A percentile compares a stretch with the other conserved stretches of the same genome.
Conservation (phyloP, 331 rosid species). For the Phaseolus coccineus region DNA sequence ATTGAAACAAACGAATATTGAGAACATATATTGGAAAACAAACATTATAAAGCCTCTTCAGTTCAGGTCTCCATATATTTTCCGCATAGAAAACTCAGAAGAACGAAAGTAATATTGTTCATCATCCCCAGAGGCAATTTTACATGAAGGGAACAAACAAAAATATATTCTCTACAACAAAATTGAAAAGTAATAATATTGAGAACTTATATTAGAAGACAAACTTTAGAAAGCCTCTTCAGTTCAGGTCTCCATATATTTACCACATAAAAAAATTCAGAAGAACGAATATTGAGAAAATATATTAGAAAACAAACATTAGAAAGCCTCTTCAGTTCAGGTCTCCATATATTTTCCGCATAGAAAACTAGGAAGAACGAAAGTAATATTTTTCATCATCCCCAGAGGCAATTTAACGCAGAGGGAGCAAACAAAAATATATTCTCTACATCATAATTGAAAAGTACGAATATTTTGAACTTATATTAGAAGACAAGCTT, state of each 20-base stretch:
- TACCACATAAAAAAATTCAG: constrained; percentile 58
- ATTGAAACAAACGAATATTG: no score
- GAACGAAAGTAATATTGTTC: constrained; percentile 59
- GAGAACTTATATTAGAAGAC: no score
- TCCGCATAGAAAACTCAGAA: constrained; percentile 60
- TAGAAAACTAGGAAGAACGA: constrained; percentile 62
- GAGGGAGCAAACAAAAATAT: no score
- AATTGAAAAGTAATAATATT: no score
- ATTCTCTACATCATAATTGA: no score
- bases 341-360: constrained; percentile 66
- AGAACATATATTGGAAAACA: not conserved
- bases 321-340: constrained; percentile 68
- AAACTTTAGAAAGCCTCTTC: constrained; percentile 46
- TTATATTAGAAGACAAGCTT: no score
- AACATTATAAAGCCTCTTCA: constrained; percentile 50
- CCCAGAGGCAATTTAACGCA: constrained; percentile 44
- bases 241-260: constrained; percentile 70
- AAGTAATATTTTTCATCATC: constrained; percentile 57
- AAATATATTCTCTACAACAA: not conserved
- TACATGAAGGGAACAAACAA: not conserved
- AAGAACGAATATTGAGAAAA: constrained; percentile 60
- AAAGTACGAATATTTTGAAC: no score
- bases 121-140: constrained; percentile 45
- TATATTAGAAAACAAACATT: not conserved
- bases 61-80: constrained; percentile 69